Percentiles rank a stretch among this genome's conserved stretches.
Evolutionary conservation across 352 stramenopile species (phyloP).

Genomic region (Phytophthora cryptogea): DNA sequence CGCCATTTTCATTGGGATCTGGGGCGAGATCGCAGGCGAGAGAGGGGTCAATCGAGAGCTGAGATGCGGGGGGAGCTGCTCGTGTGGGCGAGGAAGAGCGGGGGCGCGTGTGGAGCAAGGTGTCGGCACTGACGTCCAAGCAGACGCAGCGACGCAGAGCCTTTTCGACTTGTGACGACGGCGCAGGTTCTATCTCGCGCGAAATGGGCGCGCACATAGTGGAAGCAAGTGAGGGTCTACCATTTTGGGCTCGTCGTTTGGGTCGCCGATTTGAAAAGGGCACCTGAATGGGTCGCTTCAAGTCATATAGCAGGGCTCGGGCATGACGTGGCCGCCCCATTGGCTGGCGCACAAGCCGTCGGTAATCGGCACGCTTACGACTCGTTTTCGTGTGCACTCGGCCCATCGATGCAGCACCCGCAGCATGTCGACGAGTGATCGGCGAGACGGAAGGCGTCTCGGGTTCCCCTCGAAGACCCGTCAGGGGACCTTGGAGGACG

Average conservation of each 20-base stretch:
- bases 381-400: slow-evolving; percentile 6
- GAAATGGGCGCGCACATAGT: not conserved
- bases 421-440: slow-evolving; percentile 15
- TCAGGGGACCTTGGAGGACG: no score
- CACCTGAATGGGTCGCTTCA: not conserved
- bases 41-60: not conserved
- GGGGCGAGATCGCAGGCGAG: not conserved
- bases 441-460: no score
- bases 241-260: not conserved
- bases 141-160: not conserved
- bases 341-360: slow-evolving; percentile 19
- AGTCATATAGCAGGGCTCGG: not conserved
- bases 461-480: no score
- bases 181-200: not conserved
- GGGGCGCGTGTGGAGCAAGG: not conserved
- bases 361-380: slow-evolving; percentile 31
- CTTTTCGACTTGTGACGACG: slow-evolving; percentile 28
- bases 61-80: not conserved
- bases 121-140: not conserved
- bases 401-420: slow-evolving; percentile 7
- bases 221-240: not conserved
- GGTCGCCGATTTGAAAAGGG: not conserved
- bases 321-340: slow-evolving; percentile 26
- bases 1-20: slow-evolving; percentile 35
- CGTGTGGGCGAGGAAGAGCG: not conserved